These are phyloP conservation scores for Fusarium metavorans DNA, from an alignment of 2,329 filamentous ascomycete genomes.

Conservation along the genomic window DNA sequence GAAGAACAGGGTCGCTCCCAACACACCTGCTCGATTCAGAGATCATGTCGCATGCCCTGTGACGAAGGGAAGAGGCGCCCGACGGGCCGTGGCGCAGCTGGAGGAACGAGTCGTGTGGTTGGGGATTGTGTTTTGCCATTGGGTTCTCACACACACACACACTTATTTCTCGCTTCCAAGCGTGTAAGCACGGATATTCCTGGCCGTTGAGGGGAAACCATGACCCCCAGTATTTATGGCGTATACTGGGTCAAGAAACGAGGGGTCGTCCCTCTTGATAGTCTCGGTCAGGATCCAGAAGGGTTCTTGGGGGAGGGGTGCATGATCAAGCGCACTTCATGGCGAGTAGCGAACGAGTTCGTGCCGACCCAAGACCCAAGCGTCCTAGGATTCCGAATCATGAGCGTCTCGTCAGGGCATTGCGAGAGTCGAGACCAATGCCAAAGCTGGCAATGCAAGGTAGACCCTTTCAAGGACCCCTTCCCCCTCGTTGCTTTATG, in stretches of 20 bases:
- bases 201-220: conserved; percentile 8
- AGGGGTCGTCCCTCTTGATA: conserved; percentile 5
- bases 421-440: conserved; percentile 6
- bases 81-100: conserved; percentile 21
- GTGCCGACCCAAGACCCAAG: conserved; percentile 27
- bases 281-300: conserved; percentile 4
- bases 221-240: not conserved
- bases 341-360: conserved; percentile 18
- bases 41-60: conserved; percentile 10
- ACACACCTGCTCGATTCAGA: conserved; percentile 32
- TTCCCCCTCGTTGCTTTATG: not conserved
- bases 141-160: not conserved
- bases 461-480: not conserved
- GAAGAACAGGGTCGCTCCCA: conserved; percentile 20
- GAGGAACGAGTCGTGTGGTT: conserved; percentile 5
- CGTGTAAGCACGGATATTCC: conserved; percentile 18
- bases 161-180: not conserved
- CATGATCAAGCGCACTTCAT: conserved; percentile 28
- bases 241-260: not conserved
- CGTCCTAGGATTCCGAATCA: conserved; percentile 6
- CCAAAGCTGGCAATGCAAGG: not conserved
- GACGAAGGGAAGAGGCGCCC: conserved; percentile 3
- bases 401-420: not conserved
- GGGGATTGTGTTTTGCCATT: conserved; percentile 5
- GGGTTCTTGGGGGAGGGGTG: conserved; percentile 19